Percentiles rank a stretch among this genome's conserved stretches.
Evolutionary conservation across 257 asterid genomes (phyloP).

Genomic region (Thymus mandschuricus): DNA sequence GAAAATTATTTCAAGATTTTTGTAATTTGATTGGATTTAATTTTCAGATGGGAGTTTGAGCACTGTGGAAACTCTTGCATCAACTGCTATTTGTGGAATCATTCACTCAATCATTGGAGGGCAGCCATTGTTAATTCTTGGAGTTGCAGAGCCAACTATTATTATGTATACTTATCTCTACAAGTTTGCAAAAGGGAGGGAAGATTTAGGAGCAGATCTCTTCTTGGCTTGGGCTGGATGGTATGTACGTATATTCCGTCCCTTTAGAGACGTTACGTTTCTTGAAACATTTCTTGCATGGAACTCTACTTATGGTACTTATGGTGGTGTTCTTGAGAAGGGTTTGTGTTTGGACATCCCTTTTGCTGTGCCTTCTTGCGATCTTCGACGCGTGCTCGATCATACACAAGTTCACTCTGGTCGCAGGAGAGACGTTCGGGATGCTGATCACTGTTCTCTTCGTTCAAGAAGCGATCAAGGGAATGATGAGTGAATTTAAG

Average conservation of each 20-base stretch:
- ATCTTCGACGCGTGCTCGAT: conserved; percentile 47
- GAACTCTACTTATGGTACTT: no score
- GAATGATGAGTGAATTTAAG: conserved; percentile 44
- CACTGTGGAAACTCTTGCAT: conserved; percentile 52
- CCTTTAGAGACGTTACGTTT: no score
- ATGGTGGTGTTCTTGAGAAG: conserved; percentile 29
- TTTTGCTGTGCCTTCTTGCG: conserved; percentile 53
- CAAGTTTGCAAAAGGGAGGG: conserved; percentile 52
- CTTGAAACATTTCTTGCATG: not conserved
- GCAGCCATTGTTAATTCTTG: conserved; percentile 57
- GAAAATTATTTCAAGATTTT: not conserved
- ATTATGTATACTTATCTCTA: conserved; percentile 60
- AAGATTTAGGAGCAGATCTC: conserved; percentile 47
- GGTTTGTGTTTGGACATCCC: conserved; percentile 65
- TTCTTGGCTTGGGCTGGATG: conserved; percentile 58
- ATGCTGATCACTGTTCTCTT: conserved; percentile 53
- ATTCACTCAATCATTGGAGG: conserved; percentile 63
- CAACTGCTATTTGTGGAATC: conserved; percentile 67
- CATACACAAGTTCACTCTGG: conserved; percentile 49
- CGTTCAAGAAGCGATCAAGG: conserved; percentile 59
- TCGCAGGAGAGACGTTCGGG: conserved; percentile 63
- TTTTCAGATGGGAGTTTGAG: conserved; percentile 61
- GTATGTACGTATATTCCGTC: not conserved
- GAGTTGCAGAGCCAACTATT: conserved; percentile 71
- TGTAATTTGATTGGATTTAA: not conserved